Evolutionary conservation across 768 basidiomycete genomes (phyloP).

Genomic region (Amanita phalloides): DNA sequence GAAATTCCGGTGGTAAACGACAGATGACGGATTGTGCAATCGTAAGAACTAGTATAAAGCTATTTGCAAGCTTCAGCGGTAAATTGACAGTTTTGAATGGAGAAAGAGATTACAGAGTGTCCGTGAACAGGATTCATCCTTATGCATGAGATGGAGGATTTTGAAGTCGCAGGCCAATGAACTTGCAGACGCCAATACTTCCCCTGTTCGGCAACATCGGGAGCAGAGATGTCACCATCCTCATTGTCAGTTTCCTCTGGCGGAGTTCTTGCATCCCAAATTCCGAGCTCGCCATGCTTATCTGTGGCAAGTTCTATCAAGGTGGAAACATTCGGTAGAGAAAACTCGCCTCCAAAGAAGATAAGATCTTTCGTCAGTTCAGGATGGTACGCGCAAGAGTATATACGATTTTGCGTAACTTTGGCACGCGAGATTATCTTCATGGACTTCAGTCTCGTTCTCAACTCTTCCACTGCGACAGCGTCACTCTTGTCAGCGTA

Average conservation of each 20-base stretch:
- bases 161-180: conserved; percentile 76
- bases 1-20: conserved; percentile 69
- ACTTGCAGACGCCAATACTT: conserved; percentile 71
- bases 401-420: conserved; percentile 65
- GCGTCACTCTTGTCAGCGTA: conserved; percentile 39
- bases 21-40: conserved; percentile 63
- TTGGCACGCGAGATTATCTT: conserved; percentile 71
- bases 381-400: conserved; percentile 75
- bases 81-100: not conserved
- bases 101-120: conserved; percentile 43
- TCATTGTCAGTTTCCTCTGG: conserved; percentile 57
- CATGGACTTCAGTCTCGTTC: conserved; percentile 40
- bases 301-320: conserved; percentile 30
- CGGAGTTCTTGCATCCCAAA: conserved; percentile 78
- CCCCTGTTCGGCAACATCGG: conserved; percentile 46
- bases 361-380: conserved; percentile 71
- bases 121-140: conserved; percentile 70
- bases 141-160: conserved; percentile 70
- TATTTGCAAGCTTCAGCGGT: conserved; percentile 14
- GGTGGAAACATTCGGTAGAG: not conserved
- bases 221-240: conserved; percentile 35
- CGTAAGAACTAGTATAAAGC: conserved; percentile 79
- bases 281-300: conserved; percentile 73
- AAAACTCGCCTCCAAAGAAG: conserved; percentile 67
- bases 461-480: conserved; percentile 40